Base-by-base conservation (phyloP, 768 basidiomycete genomes). In the Postia placenta region DNA sequence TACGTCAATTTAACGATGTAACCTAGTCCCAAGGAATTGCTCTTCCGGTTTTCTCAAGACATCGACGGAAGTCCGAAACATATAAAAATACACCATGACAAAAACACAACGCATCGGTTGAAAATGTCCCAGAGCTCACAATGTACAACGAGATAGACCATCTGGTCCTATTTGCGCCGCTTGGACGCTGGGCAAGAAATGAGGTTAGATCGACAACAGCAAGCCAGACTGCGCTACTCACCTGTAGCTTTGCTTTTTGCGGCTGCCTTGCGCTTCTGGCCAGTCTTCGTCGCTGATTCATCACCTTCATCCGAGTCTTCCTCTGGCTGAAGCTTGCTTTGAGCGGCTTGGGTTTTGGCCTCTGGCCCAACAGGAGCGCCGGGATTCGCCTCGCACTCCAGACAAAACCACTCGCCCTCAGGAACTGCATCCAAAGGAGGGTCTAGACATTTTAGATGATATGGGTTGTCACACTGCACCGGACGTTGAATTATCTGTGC, bases 321-420 rank as follows among this genome's bases (percentile, higher is more conserved):
- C 9, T 52, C 63, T 7, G 43, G 56, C 4, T 42, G 49, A 22
- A 52, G 47, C 47, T 37, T 61, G 43, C 38, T 45, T 42, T 28
- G 51, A 49, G 26, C 45, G 23, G 42, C 42, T 26, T 52, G 45
- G 39, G 64, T 67, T 11, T 15, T 26, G 49, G 15, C 54, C 47
- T 56, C 57, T 27, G 60, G 59, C 23, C 57, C 53, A 43, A 69
- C 52, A 4, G 79, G 75, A 4, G 77, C 78, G 9, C 76, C 78
- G 3, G 83, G 83, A 19, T 78, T 74, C 27, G 72, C 72, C 9
- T 68, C 65, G 60, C 92, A 95, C 48, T 79, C 72, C 0, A 85
- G 81, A 59, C 92, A 95, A 73, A 92, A 92, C 92, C 92, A 93
- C 68, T 93, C 88, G 30, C 89, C 94, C 27, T 87, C 85, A 0